Base-by-base conservation (phyloP, 768 basidiomycete genomes). In the Pisolithus tinctorius region DNA sequence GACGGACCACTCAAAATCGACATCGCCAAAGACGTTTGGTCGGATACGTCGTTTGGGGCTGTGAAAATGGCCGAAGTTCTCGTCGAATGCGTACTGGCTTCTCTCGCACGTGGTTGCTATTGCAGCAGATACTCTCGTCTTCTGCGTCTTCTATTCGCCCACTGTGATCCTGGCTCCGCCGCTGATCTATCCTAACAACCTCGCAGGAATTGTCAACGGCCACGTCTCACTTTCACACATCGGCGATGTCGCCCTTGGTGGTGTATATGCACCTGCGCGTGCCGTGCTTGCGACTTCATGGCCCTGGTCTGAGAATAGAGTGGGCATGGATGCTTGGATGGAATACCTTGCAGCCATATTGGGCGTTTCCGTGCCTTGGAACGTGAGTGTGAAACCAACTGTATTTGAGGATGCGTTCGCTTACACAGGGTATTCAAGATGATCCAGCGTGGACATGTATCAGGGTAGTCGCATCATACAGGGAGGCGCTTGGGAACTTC, bases 61-160 rank as follows among this genome's bases (percentile, higher is more conserved):
- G n/a, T n/a, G n/a, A n/a, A n/a, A n/a, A n/a, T n/a, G n/a, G n/a
- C n/a, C n/a, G n/a, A n/a, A n/a, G n/a, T n/a, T n/a, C n/a, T n/a
- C n/a, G 73, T 74, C 2, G 91, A 94, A 37, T 93, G 87, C 85
- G 65, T 91, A 29, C 67, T 93, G 45, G 74, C 75, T 10, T 76
- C 73, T 55, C 69, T 91, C 9, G 63, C 45, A 25, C 62, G 62
- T 92, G 91, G 87, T 53, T 62, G 16, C 74, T 93, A 11, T 71
- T 92, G n/a, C 60, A 63, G 13, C 69, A 73, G 40, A 64, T 82
- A 31, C 63, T 79, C 31, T 57, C 55, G 1, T 49, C 54, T 11
- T 45, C 59, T 2, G 54, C 53, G 25, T 34, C 48, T 17, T 36
- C 31, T 9, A 50, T 58, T 39, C 66, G 64, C 25, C 49, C 69